Conservation (phyloP, 805 yeast species). For the Yarrowia hollandica region DNA sequence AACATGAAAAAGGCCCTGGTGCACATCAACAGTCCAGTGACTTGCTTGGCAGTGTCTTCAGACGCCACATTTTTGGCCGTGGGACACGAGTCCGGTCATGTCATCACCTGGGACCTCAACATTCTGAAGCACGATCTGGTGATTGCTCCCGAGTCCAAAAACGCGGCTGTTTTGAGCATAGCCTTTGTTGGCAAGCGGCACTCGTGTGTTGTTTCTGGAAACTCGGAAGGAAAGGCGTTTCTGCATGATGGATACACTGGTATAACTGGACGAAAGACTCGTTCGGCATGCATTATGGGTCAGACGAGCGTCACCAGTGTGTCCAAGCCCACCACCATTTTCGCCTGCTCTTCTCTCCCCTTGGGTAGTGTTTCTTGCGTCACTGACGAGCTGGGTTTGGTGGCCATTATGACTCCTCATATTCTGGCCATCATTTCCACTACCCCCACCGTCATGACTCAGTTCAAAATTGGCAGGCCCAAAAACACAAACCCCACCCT, state of each 20-base stretch:
- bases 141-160: slow-evolving; percentile 40
- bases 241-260: slow-evolving; percentile 63
- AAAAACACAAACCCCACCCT: slow-evolving; percentile 40
- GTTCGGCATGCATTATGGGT: slow-evolving; percentile 50
- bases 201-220: slow-evolving; percentile 58
- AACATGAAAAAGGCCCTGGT: slow-evolving; percentile 49
- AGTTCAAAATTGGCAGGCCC: slow-evolving; percentile 55
- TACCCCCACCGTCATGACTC: slow-evolving; percentile 53
- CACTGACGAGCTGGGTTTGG: slow-evolving; percentile 58
- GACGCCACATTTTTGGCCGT: slow-evolving; percentile 72
- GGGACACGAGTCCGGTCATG: slow-evolving; percentile 65
- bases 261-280: slow-evolving; percentile 50
- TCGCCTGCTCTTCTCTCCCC: slow-evolving; percentile 56
- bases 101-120: slow-evolving; percentile 66
- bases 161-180: slow-evolving; percentile 41
- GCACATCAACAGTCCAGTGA: slow-evolving; percentile 50
- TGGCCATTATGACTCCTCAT: slow-evolving; percentile 59
- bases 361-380: slow-evolving; percentile 55
- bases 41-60: slow-evolving; percentile 57
- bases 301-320: slow-evolving; percentile 30
- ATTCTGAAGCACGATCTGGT: slow-evolving; percentile 15
- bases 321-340: slow-evolving; percentile 39
- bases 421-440: slow-evolving; percentile 57
- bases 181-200: slow-evolving; percentile 53
- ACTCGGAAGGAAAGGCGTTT: slow-evolving; percentile 57